Base-by-base conservation (phyloP, 129 eudicot genomes). In the Ambrosia trifida region DNA sequence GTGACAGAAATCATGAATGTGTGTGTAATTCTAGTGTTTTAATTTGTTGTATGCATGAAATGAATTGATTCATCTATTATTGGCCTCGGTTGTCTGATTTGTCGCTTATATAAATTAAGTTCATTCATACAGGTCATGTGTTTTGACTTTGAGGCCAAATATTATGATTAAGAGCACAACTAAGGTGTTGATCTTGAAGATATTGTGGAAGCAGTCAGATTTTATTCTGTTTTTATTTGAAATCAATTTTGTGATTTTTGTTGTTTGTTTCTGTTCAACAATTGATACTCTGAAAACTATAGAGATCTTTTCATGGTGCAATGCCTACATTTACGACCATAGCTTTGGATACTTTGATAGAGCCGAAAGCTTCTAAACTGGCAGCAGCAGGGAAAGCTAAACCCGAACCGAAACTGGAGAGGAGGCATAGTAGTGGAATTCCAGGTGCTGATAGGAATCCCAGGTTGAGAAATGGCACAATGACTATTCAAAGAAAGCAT, bases 261-360 rank as follows among this genome's bases (percentile, higher is more conserved):
- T 63, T 72, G 16, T 19, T 72, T 79, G 49, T 12, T 54, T 44
- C 58, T 46, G 70, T 30, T 57, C 64, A 72, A 45, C 58, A 13
- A 68, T 57, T 11, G 16, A 20, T 33, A 11, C 3, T 54, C 41
- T 14, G 30, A 20, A 28, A 65, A 74, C 30, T 47, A 51, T 60
- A 53, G 64, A 14, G 81, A 57, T 47, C 68, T 62, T 31, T 71
- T 79, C 59, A 76, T 83, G 81, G 66, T 81, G 59, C 78, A 80
- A 87, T 85, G 96, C 89, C 95, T 43, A 87, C 96, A 0, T 87
- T 78, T 66, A 87, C 96, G 60, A 86, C 96, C 5, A 67, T 90
- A 67, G 87, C 91, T 78, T 81, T 90, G 32, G 96, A 90, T 77
- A 87, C 76, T 60, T 78, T 90, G 11, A 76, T 87, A 19, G 96